These are phyloP conservation scores for Oryza meyeriana DNA, from an alignment of 176 grass and related monocot species.

Conservation along the genomic window DNA sequence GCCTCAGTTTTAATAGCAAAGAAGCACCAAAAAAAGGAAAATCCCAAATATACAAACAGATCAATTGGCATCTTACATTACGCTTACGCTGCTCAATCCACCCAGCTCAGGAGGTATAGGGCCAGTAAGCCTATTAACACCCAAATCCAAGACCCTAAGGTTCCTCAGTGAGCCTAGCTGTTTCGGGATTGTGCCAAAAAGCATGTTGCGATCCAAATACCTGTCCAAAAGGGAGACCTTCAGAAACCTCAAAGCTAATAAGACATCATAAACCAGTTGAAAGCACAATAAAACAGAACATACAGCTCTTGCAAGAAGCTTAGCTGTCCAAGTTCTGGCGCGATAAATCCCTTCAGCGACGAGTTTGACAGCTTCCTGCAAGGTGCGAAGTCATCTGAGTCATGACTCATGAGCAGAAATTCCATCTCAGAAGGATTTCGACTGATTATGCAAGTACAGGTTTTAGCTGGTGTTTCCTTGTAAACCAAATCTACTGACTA, in stretches of 20 bases:
- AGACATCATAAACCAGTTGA: background rate
- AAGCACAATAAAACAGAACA: constrained; percentile 10
- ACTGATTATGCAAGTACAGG: constrained; percentile 1
- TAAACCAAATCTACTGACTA: constrained; percentile 22
- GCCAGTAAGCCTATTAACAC: constrained; percentile 70
- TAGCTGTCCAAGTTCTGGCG: constrained; percentile 56
- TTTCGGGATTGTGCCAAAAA: constrained; percentile 82
- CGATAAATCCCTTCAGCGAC: constrained; percentile 83
- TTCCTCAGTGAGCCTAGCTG: constrained; percentile 66
- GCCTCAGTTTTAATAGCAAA: constrained; percentile 18
- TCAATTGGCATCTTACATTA: constrained; percentile 55
- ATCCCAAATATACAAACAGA: background rate
- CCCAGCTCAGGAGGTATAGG: constrained; percentile 71
- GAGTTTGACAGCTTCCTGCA: constrained; percentile 79
- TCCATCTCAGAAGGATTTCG: background rate
- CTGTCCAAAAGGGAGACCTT: constrained; percentile 45
- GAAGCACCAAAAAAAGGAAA: background rate
- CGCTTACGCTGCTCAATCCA: constrained; percentile 49
- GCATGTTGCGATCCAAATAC: constrained; percentile 72
- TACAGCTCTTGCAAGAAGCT: constrained; percentile 89
- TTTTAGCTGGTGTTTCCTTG: constrained; percentile 8
- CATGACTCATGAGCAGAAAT: background rate
- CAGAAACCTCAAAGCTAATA: constrained; percentile 15
- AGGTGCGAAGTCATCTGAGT: background rate
- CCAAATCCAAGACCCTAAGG: constrained; percentile 75